Conservation (phyloP, 2,329 filamentous ascomycete genomes). For the Neobulgaria alba region DNA sequence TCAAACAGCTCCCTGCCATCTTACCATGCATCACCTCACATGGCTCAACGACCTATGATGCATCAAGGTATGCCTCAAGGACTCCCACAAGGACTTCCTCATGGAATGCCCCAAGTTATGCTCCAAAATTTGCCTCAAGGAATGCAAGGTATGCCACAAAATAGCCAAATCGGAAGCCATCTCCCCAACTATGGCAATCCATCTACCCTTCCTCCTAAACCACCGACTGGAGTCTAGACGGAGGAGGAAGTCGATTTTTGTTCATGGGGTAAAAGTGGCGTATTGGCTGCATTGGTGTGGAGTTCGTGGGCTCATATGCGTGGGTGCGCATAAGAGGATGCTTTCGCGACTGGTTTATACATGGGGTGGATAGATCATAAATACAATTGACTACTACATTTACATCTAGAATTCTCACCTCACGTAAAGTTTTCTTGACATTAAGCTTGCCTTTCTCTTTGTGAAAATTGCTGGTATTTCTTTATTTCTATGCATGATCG, state of each 20-base stretch:
- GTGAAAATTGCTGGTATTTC: conserved; percentile 21
- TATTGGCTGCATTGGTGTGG: conserved; percentile 29
- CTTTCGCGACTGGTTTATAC: conserved; percentile 24
- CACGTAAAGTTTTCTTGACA: no score
- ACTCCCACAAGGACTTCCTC: conserved; percentile 19
- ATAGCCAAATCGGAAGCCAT: conserved; percentile 33
- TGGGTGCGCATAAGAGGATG: conserved; percentile 24
- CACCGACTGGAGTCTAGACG: conserved; percentile 36
- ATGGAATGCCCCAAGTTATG: conserved; percentile 19
- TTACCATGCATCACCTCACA: conserved; percentile 30
- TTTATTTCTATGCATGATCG: no score
- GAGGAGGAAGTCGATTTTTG: no score
- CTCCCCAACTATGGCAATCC: conserved; percentile 49
- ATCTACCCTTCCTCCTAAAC: conserved; percentile 45
- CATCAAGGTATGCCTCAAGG: conserved; percentile 26
- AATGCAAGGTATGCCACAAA: conserved; percentile 19
- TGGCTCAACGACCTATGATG: conserved; percentile 29
- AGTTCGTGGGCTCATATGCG: conserved; percentile 27
- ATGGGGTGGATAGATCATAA: conserved; percentile 26
- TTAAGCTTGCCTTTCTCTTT: no score
- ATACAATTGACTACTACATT: no score
- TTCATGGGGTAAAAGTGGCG: conserved; percentile 27
- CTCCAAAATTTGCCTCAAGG: conserved; percentile 19
- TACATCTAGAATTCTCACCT: no score
- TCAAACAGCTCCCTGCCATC: conserved; percentile 30